phyloP scores from a whole-genome alignment of 2,329 filamentous ascomycete species.

The Calonectria naviculata region DNA sequence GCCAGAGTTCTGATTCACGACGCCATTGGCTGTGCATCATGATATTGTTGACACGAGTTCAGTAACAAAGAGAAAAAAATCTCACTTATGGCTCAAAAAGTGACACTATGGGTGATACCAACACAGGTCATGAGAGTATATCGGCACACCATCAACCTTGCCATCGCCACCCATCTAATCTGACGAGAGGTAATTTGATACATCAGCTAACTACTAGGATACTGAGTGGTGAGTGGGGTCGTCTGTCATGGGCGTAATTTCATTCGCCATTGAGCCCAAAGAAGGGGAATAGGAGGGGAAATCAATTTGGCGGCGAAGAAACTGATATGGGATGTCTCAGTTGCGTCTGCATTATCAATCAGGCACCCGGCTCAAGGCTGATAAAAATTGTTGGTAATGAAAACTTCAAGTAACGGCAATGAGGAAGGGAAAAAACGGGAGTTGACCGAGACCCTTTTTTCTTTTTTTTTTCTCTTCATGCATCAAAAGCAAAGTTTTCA shows the following conservation, averaged over 20 bases:
- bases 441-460: not conserved
- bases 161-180: not conserved
- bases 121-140: conserved; percentile 72
- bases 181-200: conserved; percentile 46
- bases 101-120: conserved; percentile 80
- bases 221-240: conserved; percentile 60
- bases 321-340: conserved; percentile 27
- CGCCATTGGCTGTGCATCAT: too few relatives aligned
- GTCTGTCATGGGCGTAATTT: conserved; percentile 65
- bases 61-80: too few relatives aligned
- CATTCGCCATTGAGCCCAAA: conserved; percentile 61
- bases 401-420: not conserved
- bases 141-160: conserved; percentile 34
- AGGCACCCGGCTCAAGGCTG: not conserved
- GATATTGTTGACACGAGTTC: too few relatives aligned
- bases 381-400: not conserved
- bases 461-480: not conserved
- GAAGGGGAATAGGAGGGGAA: conserved; percentile 34
- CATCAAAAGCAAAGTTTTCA: conserved; percentile 38
- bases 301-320: too few relatives aligned
- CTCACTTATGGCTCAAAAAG: too few relatives aligned
- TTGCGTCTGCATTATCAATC: not conserved
- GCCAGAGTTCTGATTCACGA: too few relatives aligned
- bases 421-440: not conserved
- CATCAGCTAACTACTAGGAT: too few relatives aligned